These are phyloP conservation scores for Aspergillus felis DNA, from an alignment of 2,329 filamentous ascomycete species.

Conservation along the genomic window DNA sequence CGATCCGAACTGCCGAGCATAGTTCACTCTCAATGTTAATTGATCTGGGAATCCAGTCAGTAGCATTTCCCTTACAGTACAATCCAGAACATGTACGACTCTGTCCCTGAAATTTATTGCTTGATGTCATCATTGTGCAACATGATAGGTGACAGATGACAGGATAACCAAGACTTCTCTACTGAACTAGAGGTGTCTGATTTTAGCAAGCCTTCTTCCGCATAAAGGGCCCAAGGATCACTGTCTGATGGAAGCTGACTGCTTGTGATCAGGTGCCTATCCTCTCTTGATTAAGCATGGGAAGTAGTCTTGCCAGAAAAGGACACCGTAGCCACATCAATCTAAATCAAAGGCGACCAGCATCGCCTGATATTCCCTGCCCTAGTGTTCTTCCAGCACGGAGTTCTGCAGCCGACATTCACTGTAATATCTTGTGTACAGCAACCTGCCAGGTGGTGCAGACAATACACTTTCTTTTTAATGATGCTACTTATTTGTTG, in stretches of 20 bases:
- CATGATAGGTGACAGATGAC: too few species aligned
- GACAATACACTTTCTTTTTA: background rate
- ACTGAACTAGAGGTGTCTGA: too few species aligned
- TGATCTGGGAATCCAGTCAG: background rate
- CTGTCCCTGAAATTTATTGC: too few species aligned
- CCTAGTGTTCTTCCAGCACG: background rate
- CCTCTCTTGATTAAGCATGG: background rate
- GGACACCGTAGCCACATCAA: background rate
- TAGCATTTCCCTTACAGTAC: background rate
- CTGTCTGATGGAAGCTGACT: too few species aligned
- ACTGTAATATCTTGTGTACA: background rate
- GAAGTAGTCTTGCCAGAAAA: background rate
- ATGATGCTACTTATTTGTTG: background rate
- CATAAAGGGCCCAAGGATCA: too few species aligned
- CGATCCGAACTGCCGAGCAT: too few species aligned
- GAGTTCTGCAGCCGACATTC: background rate
- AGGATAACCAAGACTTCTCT: too few species aligned
- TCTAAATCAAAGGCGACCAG: too few species aligned
- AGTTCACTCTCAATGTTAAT: too few species aligned
- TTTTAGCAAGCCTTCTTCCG: too few species aligned
- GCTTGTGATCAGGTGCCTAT: too few species aligned
- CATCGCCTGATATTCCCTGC: background rate
- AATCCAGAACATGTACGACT: background rate
- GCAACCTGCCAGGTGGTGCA: background rate
- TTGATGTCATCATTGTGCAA: too few species aligned